These are phyloP conservation scores for Phalaenopsis equestris DNA, from an alignment of 106 monocot species.

Conservation along the genomic window DNA sequence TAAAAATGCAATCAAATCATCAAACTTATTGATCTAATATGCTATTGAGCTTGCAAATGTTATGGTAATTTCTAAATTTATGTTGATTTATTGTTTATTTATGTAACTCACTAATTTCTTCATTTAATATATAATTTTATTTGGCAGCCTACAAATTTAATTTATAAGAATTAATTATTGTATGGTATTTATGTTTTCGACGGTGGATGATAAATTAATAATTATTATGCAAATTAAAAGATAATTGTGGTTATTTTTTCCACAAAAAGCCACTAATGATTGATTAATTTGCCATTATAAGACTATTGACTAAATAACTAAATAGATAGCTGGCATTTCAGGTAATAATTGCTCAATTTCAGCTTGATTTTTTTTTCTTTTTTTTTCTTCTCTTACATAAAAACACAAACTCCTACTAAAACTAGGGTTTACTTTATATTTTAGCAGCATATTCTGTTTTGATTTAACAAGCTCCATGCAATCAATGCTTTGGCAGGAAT, in stretches of 20 bases:
- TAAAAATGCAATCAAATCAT: neutral
- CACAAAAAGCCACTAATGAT: neutral
- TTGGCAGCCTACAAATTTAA: neutral
- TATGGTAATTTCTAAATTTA: neutral
- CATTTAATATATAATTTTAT: neutral
- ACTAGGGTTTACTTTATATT: neutral
- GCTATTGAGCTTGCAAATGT: neutral
- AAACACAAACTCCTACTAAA: neutral
- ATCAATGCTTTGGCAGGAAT: conserved; percentile 51
- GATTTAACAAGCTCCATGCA: neutral
- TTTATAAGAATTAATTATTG: neutral
- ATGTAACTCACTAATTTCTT: neutral
- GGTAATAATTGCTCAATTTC: neutral
- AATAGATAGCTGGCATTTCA: neutral
- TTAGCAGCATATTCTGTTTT: neutral
- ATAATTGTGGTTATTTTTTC: neutral
- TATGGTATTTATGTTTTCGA: neutral
- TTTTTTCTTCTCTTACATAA: neutral
- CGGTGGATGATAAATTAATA: neutral
- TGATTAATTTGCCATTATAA: neutral
- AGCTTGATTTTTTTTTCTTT: neutral
- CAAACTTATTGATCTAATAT: neutral
- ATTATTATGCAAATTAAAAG: neutral
- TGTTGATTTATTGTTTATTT: neutral
- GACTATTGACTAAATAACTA: too few species aligned